Conservation (phyloP, 2,329 filamentous ascomycete genomes). For the Microcera coccophila region DNA sequence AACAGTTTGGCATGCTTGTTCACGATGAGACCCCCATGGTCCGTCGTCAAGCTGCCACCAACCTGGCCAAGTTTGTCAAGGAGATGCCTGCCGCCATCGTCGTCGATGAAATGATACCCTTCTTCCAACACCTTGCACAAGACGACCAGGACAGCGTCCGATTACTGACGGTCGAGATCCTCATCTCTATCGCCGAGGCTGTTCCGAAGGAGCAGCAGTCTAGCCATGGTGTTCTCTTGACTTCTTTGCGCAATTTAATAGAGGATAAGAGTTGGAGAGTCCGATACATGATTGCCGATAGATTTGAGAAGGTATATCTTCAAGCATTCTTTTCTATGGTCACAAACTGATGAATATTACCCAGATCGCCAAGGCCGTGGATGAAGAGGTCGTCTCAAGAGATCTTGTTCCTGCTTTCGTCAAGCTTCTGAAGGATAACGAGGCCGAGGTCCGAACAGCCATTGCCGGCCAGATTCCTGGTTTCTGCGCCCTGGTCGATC, state of each 20-base stretch:
- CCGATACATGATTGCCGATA: conserved; percentile 97
- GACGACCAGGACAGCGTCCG: conserved; percentile 98
- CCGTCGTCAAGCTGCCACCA: conserved; percentile 90
- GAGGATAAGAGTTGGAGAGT: conserved; percentile 99
- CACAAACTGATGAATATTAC: background rate
- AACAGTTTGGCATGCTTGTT: conserved; percentile 88
- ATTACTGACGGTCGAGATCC: conserved; percentile 89
- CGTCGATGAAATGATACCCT: conserved; percentile 97
- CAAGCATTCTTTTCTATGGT: background rate
- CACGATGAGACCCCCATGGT: conserved; percentile 99
- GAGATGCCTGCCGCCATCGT: conserved; percentile 89
- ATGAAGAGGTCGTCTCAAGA: conserved; percentile 90
- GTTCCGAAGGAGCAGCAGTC: conserved; percentile 98
- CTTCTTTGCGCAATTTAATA: conserved; percentile 86
- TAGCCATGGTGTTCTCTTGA: conserved; percentile 89
- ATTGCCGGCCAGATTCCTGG: conserved; percentile 97
- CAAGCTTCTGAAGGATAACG: conserved; percentile 94
- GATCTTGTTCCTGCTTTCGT: conserved; percentile 96
- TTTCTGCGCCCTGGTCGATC: conserved; percentile 87
- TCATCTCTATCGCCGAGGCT: conserved; percentile 94
- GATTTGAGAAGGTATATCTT: conserved; percentile 81
- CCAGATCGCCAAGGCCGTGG: conserved; percentile 95
- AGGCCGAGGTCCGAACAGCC: conserved; percentile 94
- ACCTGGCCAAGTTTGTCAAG: conserved; percentile 95
- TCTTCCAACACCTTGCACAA: conserved; percentile 93